These are phyloP conservation scores for Amoebophrya sp. DNA, from an alignment of 169 alveolate genomes.

Conservation along the genomic window DNA sequence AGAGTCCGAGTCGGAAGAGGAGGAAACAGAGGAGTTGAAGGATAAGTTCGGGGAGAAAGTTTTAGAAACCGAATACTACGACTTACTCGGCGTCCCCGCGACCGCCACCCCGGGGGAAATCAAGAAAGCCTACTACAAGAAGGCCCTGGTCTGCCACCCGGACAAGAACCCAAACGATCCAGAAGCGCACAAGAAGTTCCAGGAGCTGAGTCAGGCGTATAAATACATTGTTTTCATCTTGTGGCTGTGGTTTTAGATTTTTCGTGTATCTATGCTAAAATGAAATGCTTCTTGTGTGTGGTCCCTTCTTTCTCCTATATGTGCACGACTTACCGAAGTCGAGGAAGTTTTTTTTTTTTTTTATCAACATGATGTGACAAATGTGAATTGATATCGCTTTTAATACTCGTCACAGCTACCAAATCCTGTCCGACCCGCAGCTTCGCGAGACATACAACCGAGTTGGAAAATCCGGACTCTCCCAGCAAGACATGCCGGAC, in stretches of 20 bases:
- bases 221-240: too few relatives aligned
- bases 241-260: too few relatives aligned
- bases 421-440: conserved; percentile 63
- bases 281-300: too few relatives aligned
- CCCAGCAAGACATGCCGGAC: conserved; percentile 55
- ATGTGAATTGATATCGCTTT: too few relatives aligned
- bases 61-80: conserved; percentile 48
- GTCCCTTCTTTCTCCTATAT: too few relatives aligned
- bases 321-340: too few relatives aligned
- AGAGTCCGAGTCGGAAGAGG: neutral
- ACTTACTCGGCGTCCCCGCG: conserved; percentile 54
- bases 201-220: conserved; percentile 51
- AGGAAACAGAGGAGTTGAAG: neutral
- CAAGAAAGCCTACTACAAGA: conserved; percentile 55
- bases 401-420: too few relatives aligned
- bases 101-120: conserved; percentile 58
- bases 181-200: conserved; percentile 52
- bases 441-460: conserved; percentile 60
- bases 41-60: neutral
- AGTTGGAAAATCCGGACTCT: conserved; percentile 60
- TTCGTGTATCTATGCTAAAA: too few relatives aligned
- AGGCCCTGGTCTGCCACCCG: conserved; percentile 63
- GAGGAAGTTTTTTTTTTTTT: too few relatives aligned
- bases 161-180: conserved; percentile 62
- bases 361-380: too few relatives aligned